Evolutionary conservation across 208 protist species (phyloP).

Genomic region (Polymyxa betae): DNA sequence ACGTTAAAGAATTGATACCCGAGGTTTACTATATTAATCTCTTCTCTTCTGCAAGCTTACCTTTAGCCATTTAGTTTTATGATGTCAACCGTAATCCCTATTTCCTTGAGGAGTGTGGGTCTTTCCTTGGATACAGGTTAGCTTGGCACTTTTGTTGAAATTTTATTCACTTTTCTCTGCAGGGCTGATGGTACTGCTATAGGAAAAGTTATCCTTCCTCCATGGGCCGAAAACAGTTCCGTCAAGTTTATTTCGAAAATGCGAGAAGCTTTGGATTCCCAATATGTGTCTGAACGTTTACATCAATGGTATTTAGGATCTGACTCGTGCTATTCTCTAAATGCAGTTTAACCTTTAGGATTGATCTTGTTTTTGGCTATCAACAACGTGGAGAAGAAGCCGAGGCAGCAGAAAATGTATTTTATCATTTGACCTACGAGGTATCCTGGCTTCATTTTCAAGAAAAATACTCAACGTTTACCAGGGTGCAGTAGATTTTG

Average conservation of each 20-base stretch:
- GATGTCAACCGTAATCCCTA: not conserved
- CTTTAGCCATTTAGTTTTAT: slow-evolving; percentile 3
- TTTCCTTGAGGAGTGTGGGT: not conserved
- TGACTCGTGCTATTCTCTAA: not conserved
- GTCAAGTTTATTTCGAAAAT: not conserved
- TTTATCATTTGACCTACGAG: slow-evolving; percentile 50
- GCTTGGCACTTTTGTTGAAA: not conserved
- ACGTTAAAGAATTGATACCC: slow-evolving; percentile 45
- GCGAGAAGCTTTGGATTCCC: slow-evolving; percentile 26
- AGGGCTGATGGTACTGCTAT: not conserved
- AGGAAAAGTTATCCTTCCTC: not conserved
- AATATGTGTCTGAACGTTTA: slow-evolving; percentile 46
- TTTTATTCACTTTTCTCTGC: not conserved
- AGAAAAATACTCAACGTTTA: not conserved
- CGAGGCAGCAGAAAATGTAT: not conserved
- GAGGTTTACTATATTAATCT: not conserved
- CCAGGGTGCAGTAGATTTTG: not conserved
- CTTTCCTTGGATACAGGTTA: slow-evolving; percentile 21
- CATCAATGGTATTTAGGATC: slow-evolving; percentile 54
- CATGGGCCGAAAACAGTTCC: not conserved
- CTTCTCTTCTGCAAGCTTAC: not conserved
- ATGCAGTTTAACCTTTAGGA: not conserved
- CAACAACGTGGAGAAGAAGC: not conserved
- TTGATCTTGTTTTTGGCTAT: slow-evolving; percentile 33
- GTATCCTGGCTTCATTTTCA: not conserved